Conservation (phyloP, 768 basidiomycete species). For the Boletus subparvulus region DNA sequence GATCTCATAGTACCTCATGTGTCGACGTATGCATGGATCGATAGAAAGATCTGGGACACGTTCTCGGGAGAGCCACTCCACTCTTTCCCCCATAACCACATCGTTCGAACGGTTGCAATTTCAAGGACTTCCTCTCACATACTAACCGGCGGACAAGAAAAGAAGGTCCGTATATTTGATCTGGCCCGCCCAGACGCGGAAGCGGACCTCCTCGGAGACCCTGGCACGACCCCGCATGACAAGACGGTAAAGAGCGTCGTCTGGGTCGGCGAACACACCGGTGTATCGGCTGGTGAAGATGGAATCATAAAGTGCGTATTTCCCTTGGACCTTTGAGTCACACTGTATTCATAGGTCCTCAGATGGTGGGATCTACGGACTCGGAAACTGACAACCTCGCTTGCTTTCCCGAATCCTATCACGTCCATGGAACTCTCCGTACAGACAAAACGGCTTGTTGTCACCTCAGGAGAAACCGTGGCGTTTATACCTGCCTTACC, state of each 20-base stretch:
- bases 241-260: constrained; percentile 91
- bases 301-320: constrained; percentile 73
- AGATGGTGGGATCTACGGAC: constrained; percentile 98
- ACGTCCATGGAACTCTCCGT: constrained; percentile 92
- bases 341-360: constrained; percentile 16
- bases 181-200: constrained; percentile 83
- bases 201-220: constrained; percentile 72
- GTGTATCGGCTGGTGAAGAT: constrained; percentile 91
- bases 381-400: constrained; percentile 62
- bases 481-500: constrained; percentile 83
- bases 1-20: background rate
- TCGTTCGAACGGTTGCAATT: constrained; percentile 92
- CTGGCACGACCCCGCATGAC: constrained; percentile 67
- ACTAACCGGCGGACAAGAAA: constrained; percentile 94
- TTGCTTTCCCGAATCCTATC: constrained; percentile 76
- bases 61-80: constrained; percentile 84
- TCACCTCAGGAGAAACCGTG: constrained; percentile 90
- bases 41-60: constrained; percentile 95
- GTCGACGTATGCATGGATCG: constrained; percentile 7
- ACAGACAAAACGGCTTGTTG: constrained; percentile 78
- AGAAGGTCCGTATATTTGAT: constrained; percentile 95
- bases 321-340: background rate
- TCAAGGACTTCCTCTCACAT: constrained; percentile 69
- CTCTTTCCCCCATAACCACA: constrained; percentile 98
- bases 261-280: constrained; percentile 86